Percentiles rank a stretch among this genome's conserved stretches.
Evolutionary conservation across 805 yeast species (phyloP).

Genomic region (Candida xyloterini): DNA sequence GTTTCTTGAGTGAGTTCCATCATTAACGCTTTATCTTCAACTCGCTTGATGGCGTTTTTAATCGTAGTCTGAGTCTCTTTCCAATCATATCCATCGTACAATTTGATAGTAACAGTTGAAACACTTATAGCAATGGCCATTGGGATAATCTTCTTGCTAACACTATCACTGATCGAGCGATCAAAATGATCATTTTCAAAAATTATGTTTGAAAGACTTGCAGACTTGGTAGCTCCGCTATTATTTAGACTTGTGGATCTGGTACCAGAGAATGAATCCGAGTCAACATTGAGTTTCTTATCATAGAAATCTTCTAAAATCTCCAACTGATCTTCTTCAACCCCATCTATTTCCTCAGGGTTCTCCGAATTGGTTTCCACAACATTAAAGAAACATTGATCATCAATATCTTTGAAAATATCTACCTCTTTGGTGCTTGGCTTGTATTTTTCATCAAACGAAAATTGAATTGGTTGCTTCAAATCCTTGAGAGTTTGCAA

Average conservation of each 20-base stretch:
- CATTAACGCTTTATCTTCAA: conserved; percentile 47
- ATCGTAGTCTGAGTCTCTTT: conserved; percentile 67
- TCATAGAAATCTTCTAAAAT: conserved; percentile 32
- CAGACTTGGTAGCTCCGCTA: conserved; percentile 4
- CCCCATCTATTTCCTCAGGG: background rate
- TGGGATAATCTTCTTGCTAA: conserved; percentile 24
- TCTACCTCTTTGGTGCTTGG: conserved; percentile 37
- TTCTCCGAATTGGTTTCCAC: background rate
- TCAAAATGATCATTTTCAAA: conserved; percentile 26
- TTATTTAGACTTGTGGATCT: conserved; percentile 6
- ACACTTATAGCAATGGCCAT: conserved; percentile 33
- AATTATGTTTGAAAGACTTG: conserved; percentile 11
- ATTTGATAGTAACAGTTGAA: conserved; percentile 41
- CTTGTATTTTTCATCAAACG: conserved; percentile 58
- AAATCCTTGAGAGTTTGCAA: conserved; percentile 67
- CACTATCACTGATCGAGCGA: conserved; percentile 2
- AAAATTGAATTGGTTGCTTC: conserved; percentile 61
- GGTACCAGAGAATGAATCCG: conserved; percentile 13
- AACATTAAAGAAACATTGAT: conserved; percentile 26
- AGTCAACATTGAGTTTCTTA: conserved; percentile 13
- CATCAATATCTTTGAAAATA: conserved; percentile 41
- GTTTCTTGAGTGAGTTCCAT: conserved; percentile 1
- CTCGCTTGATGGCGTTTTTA: conserved; percentile 56
- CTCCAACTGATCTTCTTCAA: conserved; percentile 15
- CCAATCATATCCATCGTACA: conserved; percentile 95